These are phyloP conservation scores for Trametes cubensis DNA, from an alignment of 768 basidiomycete genomes.

Conservation along the genomic window DNA sequence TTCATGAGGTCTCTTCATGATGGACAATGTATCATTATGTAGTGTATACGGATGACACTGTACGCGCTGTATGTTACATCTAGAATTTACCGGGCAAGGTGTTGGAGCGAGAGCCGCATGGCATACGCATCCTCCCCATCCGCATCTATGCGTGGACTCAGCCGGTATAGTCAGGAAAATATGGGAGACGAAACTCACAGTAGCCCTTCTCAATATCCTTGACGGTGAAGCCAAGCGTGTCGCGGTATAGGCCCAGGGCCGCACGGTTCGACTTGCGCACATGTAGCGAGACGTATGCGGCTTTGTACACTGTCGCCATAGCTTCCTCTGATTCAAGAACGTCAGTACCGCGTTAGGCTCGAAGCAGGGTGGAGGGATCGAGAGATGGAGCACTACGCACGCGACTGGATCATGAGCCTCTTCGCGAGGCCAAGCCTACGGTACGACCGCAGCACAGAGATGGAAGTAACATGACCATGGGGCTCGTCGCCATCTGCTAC, in stretches of 20 bases:
- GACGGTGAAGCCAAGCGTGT: conserved; percentile 88
- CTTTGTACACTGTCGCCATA: conserved; percentile 87
- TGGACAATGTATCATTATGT: conserved; percentile 14
- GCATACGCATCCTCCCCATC: conserved; percentile 95
- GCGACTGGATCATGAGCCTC: conserved; percentile 90
- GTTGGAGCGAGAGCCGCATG: conserved; percentile 72
- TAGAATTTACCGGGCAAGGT: conserved; percentile 21
- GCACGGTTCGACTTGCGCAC: conserved; percentile 96
- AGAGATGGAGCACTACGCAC: conserved; percentile 53
- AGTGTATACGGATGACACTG: conserved; percentile 14
- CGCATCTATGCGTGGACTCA: conserved; percentile 59
- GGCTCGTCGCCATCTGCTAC: conserved; percentile 59
- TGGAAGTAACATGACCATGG: conserved; percentile 95
- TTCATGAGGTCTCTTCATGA: background rate
- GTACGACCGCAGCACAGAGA: conserved; percentile 90
- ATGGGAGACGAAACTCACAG: conserved; percentile 59
- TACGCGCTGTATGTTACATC: conserved; percentile 13
- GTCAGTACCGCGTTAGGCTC: background rate
- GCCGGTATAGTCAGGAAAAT: conserved; percentile 3
- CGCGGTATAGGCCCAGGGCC: conserved; percentile 84
- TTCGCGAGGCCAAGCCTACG: conserved; percentile 91
- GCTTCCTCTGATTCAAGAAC: conserved; percentile 67
- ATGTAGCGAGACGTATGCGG: conserved; percentile 83
- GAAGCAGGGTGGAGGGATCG: background rate
- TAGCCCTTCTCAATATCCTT: conserved; percentile 87